Evolutionary conservation across 345 rosid genomes (phyloP).

Genomic region (Adansonia digitata): DNA sequence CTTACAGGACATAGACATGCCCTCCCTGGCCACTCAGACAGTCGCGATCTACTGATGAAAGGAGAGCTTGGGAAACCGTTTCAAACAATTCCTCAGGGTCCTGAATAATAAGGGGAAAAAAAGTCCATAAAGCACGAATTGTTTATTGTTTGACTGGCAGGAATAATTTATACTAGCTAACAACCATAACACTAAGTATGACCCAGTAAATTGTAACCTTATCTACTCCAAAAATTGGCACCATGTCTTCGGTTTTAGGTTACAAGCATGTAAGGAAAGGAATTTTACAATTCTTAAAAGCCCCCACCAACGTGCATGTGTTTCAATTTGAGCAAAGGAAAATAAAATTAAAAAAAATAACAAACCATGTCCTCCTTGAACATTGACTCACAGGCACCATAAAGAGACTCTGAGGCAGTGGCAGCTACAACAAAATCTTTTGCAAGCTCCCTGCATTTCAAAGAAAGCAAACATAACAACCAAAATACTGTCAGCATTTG

Average conservation of each 20-base stretch:
- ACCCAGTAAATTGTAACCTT: neutral
- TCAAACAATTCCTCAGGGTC: constrained; percentile 87
- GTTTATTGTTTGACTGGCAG: neutral
- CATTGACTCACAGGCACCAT: constrained; percentile 95
- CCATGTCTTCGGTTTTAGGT: neutral
- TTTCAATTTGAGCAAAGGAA: neutral
- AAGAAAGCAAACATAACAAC: constrained; percentile 6
- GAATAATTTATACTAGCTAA: neutral
- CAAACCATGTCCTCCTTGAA: constrained; percentile 91
- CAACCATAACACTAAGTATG: neutral
- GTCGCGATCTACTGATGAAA: constrained; percentile 89
- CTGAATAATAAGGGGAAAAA: constrained; percentile 40
- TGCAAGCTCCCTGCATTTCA: constrained; percentile 70
- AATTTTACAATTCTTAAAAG: neutral
- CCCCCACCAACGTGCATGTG: neutral
- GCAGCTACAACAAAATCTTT: constrained; percentile 96
- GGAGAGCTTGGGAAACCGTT: constrained; percentile 80
- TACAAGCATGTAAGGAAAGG: neutral
- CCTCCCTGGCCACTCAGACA: constrained; percentile 99
- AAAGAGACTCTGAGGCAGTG: constrained; percentile 88
- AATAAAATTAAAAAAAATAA: constrained; percentile 8
- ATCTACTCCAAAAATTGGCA: neutral
- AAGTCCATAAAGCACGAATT: constrained; percentile 1
- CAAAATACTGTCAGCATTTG: too few relatives aligned
- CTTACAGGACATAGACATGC: constrained; percentile 93